Percentiles rank a stretch among this genome's conserved stretches.
phyloP scores from a whole-genome alignment of 176 grass and related monocot species.

The Oropetium thomaeum region DNA sequence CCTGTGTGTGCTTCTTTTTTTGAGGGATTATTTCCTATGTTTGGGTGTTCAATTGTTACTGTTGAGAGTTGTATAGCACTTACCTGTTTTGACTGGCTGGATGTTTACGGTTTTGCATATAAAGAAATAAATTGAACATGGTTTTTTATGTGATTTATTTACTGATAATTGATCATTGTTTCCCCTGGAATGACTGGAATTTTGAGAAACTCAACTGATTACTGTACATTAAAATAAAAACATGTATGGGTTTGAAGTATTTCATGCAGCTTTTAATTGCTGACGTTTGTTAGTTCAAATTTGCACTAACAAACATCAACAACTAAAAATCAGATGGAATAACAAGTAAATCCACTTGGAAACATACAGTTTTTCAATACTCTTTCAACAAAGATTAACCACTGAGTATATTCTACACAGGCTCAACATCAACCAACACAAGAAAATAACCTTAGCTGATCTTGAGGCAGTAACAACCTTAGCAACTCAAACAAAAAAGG shows the following conservation, averaged over 20 bases:
- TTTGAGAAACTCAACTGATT: no score
- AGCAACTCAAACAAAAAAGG: background rate
- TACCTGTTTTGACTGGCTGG: background rate
- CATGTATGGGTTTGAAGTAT: no score
- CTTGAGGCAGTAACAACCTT: background rate
- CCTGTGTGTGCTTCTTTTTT: no score
- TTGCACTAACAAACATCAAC: no score
- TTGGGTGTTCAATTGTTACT: background rate
- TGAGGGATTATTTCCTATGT: background rate
- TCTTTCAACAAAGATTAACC: background rate
- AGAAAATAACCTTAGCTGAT: background rate
- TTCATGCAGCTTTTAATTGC: no score
- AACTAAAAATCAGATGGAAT: no score
- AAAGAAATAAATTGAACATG: background rate
- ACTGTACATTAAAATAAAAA: no score
- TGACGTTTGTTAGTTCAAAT: no score
- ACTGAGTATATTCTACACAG: background rate
- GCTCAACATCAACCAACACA: background rate
- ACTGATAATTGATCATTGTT: background rate
- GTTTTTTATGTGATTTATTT: background rate
- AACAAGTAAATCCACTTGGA: no score
- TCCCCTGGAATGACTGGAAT: no score
- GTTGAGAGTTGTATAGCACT: slow-evolving; percentile 22
- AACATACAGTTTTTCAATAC: background rate
- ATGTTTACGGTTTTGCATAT: background rate